Percentiles rank a stretch among this genome's conserved stretches.
phyloP scores from a whole-genome alignment of 75 land plant species.

The Sequoia sempervirens region DNA sequence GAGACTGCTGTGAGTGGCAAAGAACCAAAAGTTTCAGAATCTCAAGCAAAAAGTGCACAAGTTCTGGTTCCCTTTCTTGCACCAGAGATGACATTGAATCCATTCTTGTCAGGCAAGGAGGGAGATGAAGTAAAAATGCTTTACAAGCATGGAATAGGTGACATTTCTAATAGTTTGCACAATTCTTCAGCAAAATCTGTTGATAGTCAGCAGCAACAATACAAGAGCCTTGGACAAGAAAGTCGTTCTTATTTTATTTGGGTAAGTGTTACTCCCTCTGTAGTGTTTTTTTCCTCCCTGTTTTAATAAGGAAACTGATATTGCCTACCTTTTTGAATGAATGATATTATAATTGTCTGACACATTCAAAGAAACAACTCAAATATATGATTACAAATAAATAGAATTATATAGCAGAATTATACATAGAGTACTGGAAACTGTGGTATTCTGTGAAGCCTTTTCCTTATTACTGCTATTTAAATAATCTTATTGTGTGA shows the following conservation, averaged over 20 bases:
- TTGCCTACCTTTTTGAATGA: not conserved
- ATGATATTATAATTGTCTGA: not conserved
- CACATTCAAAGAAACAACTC: not conserved
- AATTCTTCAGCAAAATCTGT: not conserved
- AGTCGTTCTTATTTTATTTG: not conserved
- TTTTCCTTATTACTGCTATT: not conserved
- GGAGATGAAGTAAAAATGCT: constrained; percentile 10
- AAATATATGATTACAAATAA: not conserved
- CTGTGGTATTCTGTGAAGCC: not conserved
- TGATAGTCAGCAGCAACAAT: constrained; percentile 2
- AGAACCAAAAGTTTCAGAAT: constrained; percentile 7
- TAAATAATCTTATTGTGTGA: not conserved
- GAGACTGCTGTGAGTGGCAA: not conserved
- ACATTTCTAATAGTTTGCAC: not conserved
- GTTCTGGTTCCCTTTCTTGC: not conserved
- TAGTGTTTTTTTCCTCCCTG: not conserved
- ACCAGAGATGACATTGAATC: constrained; percentile 8
- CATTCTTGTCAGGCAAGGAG: not conserved
- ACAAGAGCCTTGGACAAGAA: constrained; percentile 8
- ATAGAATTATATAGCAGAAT: not conserved
- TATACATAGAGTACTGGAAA: not conserved
- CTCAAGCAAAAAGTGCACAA: constrained; percentile 5
- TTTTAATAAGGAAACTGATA: not conserved
- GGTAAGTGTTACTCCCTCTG: not conserved
- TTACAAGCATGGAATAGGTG: constrained; percentile 8